Evolutionary conservation across 768 basidiomycete genomes (phyloP).

Genomic region (Candolleomyces eurysporus): DNA sequence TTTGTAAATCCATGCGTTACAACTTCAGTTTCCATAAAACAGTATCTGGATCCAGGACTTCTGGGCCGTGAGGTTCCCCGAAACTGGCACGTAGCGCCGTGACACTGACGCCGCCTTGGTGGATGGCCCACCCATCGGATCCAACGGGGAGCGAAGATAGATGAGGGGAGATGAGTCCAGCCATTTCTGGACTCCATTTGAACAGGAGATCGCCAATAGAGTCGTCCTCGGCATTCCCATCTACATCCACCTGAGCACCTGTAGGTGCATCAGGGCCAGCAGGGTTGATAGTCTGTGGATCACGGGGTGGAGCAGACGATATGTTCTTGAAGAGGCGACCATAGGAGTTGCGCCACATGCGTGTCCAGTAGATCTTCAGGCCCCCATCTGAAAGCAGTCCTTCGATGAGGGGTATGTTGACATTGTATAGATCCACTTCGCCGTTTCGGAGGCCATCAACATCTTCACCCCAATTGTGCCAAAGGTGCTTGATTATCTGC

Average conservation of each 20-base stretch:
- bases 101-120: slow-evolving; percentile 67
- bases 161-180: slow-evolving; percentile 61
- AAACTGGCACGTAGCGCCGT: slow-evolving; percentile 78
- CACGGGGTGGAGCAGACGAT: slow-evolving; percentile 13
- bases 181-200: slow-evolving; percentile 71
- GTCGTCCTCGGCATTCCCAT: slow-evolving; percentile 12
- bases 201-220: slow-evolving; percentile 54
- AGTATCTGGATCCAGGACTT: slow-evolving; percentile 33
- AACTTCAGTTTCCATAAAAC: slow-evolving; percentile 58
- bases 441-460: slow-evolving; percentile 51
- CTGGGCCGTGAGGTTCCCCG: slow-evolving; percentile 51
- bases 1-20: not conserved
- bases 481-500: slow-evolving; percentile 70
- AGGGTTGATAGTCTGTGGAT: slow-evolving; percentile 26
- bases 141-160: slow-evolving; percentile 64
- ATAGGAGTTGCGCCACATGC: slow-evolving; percentile 84
- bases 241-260: slow-evolving; percentile 15
- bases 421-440: slow-evolving; percentile 78
- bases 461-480: slow-evolving; percentile 84
- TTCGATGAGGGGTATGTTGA: slow-evolving; percentile 85
- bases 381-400: slow-evolving; percentile 57
- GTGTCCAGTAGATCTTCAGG: slow-evolving; percentile 75
- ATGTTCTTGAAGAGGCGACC: slow-evolving; percentile 71
- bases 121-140: slow-evolving; percentile 80
- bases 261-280: slow-evolving; percentile 44